These are phyloP conservation scores for Podospora anserina DNA, from an alignment of 495 filamentous ascomycete species.

Conservation along the genomic window DNA sequence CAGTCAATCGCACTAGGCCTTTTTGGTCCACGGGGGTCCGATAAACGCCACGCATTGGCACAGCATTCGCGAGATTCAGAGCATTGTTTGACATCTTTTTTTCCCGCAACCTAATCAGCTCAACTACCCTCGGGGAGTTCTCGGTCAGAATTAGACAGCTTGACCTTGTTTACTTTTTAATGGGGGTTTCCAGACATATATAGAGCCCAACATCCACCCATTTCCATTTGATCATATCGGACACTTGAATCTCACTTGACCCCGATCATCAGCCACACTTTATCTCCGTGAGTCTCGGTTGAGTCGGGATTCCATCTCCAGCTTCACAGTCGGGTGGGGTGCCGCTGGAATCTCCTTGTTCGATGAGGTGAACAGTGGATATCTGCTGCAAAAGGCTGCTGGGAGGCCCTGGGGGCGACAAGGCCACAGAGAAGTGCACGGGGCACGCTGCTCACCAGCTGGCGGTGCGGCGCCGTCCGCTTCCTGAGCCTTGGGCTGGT, in stretches of 20 bases:
- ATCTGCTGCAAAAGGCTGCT: background rate
- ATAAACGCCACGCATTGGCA: slow-evolving; percentile 3
- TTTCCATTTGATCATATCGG: background rate
- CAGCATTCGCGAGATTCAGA: background rate
- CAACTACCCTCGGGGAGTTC: background rate
- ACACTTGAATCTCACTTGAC: background rate
- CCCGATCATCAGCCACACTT: background rate
- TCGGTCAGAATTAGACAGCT: background rate
- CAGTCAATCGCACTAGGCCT: background rate
- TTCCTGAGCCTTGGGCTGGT: background rate
- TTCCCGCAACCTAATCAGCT: background rate
- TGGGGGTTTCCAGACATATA: too few species aligned
- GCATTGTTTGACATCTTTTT: background rate
- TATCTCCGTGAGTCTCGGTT: background rate
- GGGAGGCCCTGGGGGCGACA: background rate
- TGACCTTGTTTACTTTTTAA: background rate
- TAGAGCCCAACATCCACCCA: background rate
- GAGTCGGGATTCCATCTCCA: background rate
- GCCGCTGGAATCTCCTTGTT: background rate
- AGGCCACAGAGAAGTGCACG: background rate
- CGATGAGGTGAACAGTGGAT: background rate
- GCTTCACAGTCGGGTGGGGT: background rate
- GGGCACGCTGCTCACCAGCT: slow-evolving; percentile 8
- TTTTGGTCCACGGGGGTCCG: background rate
- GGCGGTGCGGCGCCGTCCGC: slow-evolving; percentile 17